These are phyloP conservation scores for Hortaea sp. DNA, from an alignment of 2,329 filamentous ascomycete species.

Conservation along the genomic window DNA sequence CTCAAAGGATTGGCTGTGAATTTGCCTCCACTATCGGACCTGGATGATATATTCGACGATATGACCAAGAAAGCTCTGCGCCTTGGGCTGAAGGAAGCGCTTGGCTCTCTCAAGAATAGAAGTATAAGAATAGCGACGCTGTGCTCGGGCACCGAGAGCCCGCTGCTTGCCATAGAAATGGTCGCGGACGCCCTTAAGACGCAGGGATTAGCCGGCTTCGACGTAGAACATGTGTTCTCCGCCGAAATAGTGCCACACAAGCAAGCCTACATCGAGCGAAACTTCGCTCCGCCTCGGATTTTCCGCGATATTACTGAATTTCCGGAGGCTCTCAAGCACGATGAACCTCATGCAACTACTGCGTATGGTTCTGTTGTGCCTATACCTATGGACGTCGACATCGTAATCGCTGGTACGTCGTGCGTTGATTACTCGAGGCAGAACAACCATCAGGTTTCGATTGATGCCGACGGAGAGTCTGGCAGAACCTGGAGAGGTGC, in stretches of 20 bases:
- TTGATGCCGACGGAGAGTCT: conserved; percentile 52
- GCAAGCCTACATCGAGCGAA: conserved; percentile 39
- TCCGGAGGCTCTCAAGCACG: conserved; percentile 12
- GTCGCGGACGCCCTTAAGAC: conserved; percentile 32
- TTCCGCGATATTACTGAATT: conserved; percentile 38
- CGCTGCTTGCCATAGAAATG: conserved; percentile 55
- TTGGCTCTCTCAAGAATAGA: conserved; percentile 26
- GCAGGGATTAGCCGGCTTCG: conserved; percentile 4
- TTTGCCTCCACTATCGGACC: conserved; percentile 37
- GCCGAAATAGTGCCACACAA: conserved; percentile 38
- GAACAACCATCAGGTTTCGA: conserved; percentile 46
- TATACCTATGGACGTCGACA: conserved; percentile 50
- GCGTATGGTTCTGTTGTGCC: conserved; percentile 51
- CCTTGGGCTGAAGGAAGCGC: conserved; percentile 25
- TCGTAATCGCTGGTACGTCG: conserved; percentile 63
- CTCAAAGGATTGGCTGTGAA: conserved; percentile 15
- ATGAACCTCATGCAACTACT: conserved; percentile 38
- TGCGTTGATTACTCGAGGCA: conserved; percentile 65
- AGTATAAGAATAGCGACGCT: conserved; percentile 55
- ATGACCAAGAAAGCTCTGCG: conserved; percentile 32
- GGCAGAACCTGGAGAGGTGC: conserved; percentile 54
- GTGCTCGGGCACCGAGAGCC: conserved; percentile 70
- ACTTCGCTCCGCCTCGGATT: conserved; percentile 32
- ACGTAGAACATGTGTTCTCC: conserved; percentile 33
- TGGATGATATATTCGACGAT: conserved; percentile 41